phyloP scores from a whole-genome alignment of 164 flowering plant genomes.

The Chloranthus sessilifolius region DNA sequence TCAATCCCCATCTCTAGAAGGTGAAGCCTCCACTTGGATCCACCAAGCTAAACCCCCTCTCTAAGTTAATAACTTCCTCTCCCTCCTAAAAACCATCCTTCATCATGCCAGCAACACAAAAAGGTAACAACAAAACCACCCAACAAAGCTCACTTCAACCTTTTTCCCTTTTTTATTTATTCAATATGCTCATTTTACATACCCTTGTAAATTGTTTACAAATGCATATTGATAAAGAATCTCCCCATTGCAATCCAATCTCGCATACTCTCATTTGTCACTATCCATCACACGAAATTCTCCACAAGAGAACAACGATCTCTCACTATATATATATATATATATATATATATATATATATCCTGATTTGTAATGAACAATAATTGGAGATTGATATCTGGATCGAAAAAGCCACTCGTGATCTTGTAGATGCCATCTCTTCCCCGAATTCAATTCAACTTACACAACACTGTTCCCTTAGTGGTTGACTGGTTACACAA shows the following conservation, averaged over 20 bases:
- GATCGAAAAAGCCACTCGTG: slow-evolving; percentile 61
- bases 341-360: too few species aligned
- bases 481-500: slow-evolving; percentile 38
- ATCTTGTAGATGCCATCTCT: slow-evolving; percentile 56
- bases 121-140: too few species aligned
- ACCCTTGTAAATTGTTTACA: slow-evolving; percentile 16
- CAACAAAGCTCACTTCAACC: not conserved
- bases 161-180: not conserved
- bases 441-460: not conserved
- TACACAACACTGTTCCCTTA: too few species aligned
- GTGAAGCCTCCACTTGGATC: slow-evolving; percentile 63
- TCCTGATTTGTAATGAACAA: slow-evolving; percentile 30
- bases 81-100: slow-evolving; percentile 45
- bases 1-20: slow-evolving; percentile 59
- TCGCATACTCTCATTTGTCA: slow-evolving; percentile 55
- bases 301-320: slow-evolving; percentile 26
- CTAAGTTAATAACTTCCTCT: slow-evolving; percentile 38
- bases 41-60: slow-evolving; percentile 30
- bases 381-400: slow-evolving; percentile 49
- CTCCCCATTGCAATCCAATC: slow-evolving; percentile 57
- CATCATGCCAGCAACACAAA: slow-evolving; percentile 29
- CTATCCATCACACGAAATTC: slow-evolving; percentile 40
- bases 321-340: too few species aligned
- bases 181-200: not conserved
- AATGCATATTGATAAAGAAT: slow-evolving; percentile 65